Base-by-base conservation (phyloP, 805 yeast species). In the Tetrapisispora arboricola region DNA sequence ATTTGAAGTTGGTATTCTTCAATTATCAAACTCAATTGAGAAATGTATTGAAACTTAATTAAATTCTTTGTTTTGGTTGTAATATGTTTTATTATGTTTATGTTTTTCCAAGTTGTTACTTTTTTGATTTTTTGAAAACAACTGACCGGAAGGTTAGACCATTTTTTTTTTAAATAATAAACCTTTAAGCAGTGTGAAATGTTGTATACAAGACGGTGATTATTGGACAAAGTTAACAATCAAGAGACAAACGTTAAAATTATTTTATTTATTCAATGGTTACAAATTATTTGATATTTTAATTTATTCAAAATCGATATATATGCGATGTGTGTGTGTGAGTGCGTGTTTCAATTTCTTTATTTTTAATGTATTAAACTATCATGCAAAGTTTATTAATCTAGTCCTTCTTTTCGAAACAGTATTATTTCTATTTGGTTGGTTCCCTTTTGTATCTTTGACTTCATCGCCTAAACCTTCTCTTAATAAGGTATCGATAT, bases 321-420 rank as follows among this genome's bases (percentile, higher is more conserved):
- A 25, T 25, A 25, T 25, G n/a, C n/a, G n/a, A n/a, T n/a, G n/a
- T n/a, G n/a, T n/a, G n/a, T n/a, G n/a, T n/a, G n/a, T n/a, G n/a
- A n/a, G n/a, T n/a, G n/a, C n/a, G n/a, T n/a, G 6, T 25, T 25
- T 28, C 18, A n/a, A 18, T 28, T 28, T 28, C 31, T 28, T n/a
- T 5, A 22, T 20, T 16, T 15, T 9, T 25, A n/a, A n/a, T 28
- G 4, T 3, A 4, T 5, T 28, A 9, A 4, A n/a, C n/a, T 28
- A 28, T 35, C 32, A 34, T 30, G 32, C 39, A 39, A 57, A 57
- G 32, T 55, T 55, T 11, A 60, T 49, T 12, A 60, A 42, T 42
- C 58, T 53, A 9, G 64, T 60, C 34, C 61, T 51, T 44, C 64
- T 53, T 45, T 53, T 58, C 10, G 58, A 47, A 10, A 57, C 38